Evolutionary conservation across 1,284 basidiomycete species (phyloP).

Genomic region (Microbotryum saponariae): DNA sequence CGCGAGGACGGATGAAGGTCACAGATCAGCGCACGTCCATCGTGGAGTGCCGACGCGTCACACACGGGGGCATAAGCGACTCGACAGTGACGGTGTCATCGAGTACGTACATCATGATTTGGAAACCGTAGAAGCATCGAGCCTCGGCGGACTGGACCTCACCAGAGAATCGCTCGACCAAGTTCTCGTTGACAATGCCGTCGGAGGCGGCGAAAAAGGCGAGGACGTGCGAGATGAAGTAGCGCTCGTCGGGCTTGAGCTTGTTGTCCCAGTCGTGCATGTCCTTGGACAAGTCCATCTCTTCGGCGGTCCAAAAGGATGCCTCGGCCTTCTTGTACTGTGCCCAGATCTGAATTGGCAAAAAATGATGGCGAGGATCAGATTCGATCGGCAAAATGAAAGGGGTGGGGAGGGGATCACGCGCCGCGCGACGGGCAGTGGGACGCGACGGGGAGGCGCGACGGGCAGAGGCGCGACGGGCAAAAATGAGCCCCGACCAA

Average conservation of each 20-base stretch:
- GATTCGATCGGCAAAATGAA: neutral
- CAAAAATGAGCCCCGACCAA: neutral
- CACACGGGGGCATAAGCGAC: neutral
- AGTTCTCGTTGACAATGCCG: slow-evolving; percentile 48
- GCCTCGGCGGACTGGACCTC: slow-evolving; percentile 47
- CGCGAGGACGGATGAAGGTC: neutral
- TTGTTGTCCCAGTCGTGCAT: slow-evolving; percentile 46
- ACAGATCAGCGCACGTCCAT: neutral
- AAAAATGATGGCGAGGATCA: neutral
- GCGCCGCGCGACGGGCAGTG: neutral
- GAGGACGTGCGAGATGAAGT: slow-evolving; percentile 47
- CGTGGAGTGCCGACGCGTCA: neutral
- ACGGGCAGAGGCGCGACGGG: neutral
- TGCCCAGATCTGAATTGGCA: slow-evolving; percentile 35
- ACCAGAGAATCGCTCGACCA: slow-evolving; percentile 45
- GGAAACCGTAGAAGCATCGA: slow-evolving; percentile 47
- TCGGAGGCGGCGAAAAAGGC: slow-evolving; percentile 47
- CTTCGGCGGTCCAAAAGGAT: slow-evolving; percentile 47
- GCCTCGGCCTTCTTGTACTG: slow-evolving; percentile 41
- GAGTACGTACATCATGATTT: slow-evolving; percentile 45
- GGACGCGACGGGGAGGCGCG: no score
- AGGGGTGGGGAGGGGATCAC: neutral
- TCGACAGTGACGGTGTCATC: neutral
- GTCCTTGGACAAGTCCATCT: slow-evolving; percentile 47
- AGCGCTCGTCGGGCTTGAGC: slow-evolving; percentile 44